Evolutionary conservation across 495 filamentous ascomycete species (phyloP), one percentile per base, ranked within the genome.

Genomic region (Amorphotheca resinae): DNA sequence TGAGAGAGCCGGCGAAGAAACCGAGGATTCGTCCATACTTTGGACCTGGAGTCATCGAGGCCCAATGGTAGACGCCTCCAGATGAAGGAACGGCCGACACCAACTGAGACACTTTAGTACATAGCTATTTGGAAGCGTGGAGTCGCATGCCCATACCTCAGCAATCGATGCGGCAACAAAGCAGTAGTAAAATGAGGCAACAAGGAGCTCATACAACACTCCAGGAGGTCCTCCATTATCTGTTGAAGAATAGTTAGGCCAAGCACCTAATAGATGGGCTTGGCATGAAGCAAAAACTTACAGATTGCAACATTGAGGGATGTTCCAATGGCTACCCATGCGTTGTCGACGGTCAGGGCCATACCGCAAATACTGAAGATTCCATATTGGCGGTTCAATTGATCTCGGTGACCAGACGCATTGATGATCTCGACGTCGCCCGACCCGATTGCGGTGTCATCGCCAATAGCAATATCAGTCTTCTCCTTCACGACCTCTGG

Each of bases 61-160:
- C 81, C 83, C 84, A 91, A 56, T 89, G 84, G 48, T 89, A 88
- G 2, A 93, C 84, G 16, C 84, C 82, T 9, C 77, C 82, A 2
- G 77, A 74, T 0, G 83, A 86, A 1, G 84, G 84, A 46, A 89
- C 79, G 0, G 79, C 70, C 0, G 82, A 87, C 4, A 83, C 79
- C 31, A 89, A 64, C 64, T 89, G 72, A 4, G 77, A 71, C 18
- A 80, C 16, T 34, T 36, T 25, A 11, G 35, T 33, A 30, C 22
- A 35, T 36, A 15, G 30, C 31, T 2, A 45, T 20, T 21, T 11
- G 0, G 33, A 36, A 14, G 12, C 31, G 3, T 5, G 31, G 12
- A 33, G 25, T 12, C 15, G 9, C 33, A 43, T 26, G 14, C 35
- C n/a, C 52, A 22, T 52, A 67, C 62, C 59, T 68, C 66, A 38